phyloP scores from a whole-genome alignment of 768 basidiomycete species.

The Panellus pusillus region DNA sequence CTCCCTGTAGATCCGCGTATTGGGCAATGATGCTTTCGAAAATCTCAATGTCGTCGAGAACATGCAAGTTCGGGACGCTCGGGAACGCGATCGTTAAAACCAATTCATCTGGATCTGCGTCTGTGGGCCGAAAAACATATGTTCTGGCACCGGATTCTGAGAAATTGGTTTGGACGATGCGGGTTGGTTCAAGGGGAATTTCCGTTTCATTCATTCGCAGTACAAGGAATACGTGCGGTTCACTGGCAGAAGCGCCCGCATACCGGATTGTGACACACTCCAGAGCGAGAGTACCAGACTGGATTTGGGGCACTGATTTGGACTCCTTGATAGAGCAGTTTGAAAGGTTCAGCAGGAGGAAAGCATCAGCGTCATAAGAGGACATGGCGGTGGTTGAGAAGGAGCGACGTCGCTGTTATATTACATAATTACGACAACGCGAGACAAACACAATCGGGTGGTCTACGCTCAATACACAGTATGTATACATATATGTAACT shows the following conservation, averaged over 20 bases:
- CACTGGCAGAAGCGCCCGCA: constrained; percentile 30
- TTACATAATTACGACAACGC: too few relatives aligned
- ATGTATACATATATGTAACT: too few relatives aligned
- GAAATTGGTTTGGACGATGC: constrained; percentile 42
- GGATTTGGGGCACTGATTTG: constrained; percentile 15
- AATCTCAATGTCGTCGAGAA: constrained; percentile 57
- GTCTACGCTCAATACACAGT: too few relatives aligned
- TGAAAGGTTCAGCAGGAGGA: constrained; percentile 54
- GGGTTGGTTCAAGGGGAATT: constrained; percentile 58
- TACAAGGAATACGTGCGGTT: constrained; percentile 67
- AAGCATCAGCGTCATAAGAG: constrained; percentile 38
- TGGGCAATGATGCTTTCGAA: constrained; percentile 69
- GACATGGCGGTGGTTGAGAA: not conserved
- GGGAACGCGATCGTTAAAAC: constrained; percentile 36
- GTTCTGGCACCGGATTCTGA: constrained; percentile 33
- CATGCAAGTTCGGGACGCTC: constrained; percentile 31
- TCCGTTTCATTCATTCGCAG: constrained; percentile 57
- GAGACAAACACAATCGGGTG: too few relatives aligned
- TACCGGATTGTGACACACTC: constrained; percentile 60
- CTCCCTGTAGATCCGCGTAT: constrained; percentile 50
- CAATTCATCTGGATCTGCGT: constrained; percentile 36
- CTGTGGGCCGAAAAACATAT: constrained; percentile 46
- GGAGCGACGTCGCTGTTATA: too few relatives aligned
- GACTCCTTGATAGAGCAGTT: constrained; percentile 45
- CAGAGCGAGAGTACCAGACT: constrained; percentile 50